Conservation (phyloP, 1,139 yeast species). For the Yamadazyma jaroonii region DNA sequence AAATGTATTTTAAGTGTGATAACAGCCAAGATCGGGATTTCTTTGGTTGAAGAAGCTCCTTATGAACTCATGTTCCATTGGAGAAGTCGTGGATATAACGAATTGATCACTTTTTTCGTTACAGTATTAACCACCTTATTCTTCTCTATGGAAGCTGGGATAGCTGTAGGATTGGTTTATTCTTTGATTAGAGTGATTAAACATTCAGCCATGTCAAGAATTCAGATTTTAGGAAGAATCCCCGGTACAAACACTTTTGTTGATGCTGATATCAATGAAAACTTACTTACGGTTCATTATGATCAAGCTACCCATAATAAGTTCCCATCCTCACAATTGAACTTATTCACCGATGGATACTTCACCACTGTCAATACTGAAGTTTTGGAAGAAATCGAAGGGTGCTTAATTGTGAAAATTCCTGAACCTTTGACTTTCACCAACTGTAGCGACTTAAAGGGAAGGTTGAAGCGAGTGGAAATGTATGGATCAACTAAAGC, state of each 20-base stretch:
- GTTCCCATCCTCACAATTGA: conserved; percentile 18
- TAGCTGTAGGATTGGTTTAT: conserved; percentile 78
- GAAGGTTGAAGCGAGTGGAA: conserved; percentile 75
- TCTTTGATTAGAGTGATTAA: conserved; percentile 78
- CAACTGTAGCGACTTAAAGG: conserved; percentile 78
- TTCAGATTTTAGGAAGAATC: conserved; percentile 81
- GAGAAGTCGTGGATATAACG: conserved; percentile 72
- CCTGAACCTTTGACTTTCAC: conserved; percentile 95
- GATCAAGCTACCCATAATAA: neutral
- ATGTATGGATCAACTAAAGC: conserved; percentile 78
- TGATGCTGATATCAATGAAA: conserved; percentile 62
- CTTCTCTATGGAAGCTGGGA: conserved; percentile 87
- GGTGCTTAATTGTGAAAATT: conserved; percentile 79
- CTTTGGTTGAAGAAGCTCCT: conserved; percentile 85
- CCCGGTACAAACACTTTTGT: conserved; percentile 76
- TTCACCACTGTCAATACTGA: conserved; percentile 37
- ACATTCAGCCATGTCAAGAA: conserved; percentile 83
- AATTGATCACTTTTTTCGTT: conserved; percentile 67
- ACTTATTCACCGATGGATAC: conserved; percentile 35
- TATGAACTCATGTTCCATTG: conserved; percentile 73
- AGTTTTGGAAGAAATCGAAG: conserved; percentile 71
- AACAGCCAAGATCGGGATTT: conserved; percentile 75
- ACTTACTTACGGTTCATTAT: conserved; percentile 7
- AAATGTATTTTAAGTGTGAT: conserved; percentile 79
- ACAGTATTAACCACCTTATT: conserved; percentile 73